Conservation (phyloP, 768 basidiomycete species). For the Clathrus columnatus region DNA sequence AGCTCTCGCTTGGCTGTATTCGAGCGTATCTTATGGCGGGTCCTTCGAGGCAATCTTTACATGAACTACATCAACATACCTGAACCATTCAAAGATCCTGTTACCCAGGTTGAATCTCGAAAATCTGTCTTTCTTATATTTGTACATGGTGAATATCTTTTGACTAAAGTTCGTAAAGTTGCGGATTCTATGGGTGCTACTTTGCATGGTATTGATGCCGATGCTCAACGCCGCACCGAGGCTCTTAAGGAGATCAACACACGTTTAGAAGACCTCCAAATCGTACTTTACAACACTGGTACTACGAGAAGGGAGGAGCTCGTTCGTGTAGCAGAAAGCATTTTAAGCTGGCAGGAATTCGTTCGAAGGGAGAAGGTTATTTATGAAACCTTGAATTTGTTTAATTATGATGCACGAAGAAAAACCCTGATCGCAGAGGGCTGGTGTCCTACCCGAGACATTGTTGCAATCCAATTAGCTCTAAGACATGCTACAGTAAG, state of each 20-base stretch:
- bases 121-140: slow-evolving; percentile 99
- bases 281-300: slow-evolving; percentile 83
- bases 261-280: slow-evolving; percentile 87
- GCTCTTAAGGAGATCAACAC: slow-evolving; percentile 81
- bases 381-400: slow-evolving; percentile 90
- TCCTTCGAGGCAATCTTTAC: slow-evolving; percentile 93
- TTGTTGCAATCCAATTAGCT: slow-evolving; percentile 75
- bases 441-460: slow-evolving; percentile 94
- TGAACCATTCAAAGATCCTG: slow-evolving; percentile 86
- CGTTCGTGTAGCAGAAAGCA: slow-evolving; percentile 70
- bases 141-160: slow-evolving; percentile 86
- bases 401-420: slow-evolving; percentile 88
- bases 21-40: slow-evolving; percentile 96
- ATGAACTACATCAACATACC: slow-evolving; percentile 98
- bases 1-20: slow-evolving; percentile 86
- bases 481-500: slow-evolving; percentile 78
- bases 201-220: slow-evolving; percentile 91
- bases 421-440: slow-evolving; percentile 96
- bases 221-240: slow-evolving; percentile 85
- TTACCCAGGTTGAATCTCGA: slow-evolving; percentile 72
- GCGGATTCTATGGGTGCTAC: slow-evolving; percentile 99
- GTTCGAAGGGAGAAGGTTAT: slow-evolving; percentile 94
- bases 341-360: slow-evolving; percentile 89
- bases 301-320: slow-evolving; percentile 76
- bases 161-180: slow-evolving; percentile 95